Conservation (phyloP, 139 green algal species). For the Chlorella sorokiniana region DNA sequence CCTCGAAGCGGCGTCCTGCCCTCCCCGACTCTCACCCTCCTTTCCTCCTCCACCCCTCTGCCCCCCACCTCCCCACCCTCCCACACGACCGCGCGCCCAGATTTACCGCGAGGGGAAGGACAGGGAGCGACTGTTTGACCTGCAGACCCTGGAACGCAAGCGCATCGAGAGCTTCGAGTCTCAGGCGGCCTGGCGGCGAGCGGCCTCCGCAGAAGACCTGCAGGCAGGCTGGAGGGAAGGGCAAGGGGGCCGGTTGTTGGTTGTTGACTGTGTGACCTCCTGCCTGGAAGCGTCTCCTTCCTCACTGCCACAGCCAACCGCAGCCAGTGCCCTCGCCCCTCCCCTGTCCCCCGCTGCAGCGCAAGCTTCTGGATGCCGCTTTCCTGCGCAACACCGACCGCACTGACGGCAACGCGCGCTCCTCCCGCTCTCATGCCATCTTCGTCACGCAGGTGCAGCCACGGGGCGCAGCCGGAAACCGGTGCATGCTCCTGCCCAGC, state of each 20-base stretch:
- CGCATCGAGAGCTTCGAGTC: constrained; percentile 24
- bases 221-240: not conserved
- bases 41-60: not conserved
- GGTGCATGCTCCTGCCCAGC: not conserved
- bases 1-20: too few relatives aligned
- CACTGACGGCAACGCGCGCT: constrained; percentile 33
- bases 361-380: constrained; percentile 21
- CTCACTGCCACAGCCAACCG: too few relatives aligned
- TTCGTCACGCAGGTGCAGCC: constrained; percentile 6
- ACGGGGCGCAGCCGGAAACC: not conserved
- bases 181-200: not conserved
- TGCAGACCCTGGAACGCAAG: constrained; percentile 18
- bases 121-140: constrained; percentile 30
- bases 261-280: not conserved
- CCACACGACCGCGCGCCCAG: too few relatives aligned
- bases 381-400: constrained; percentile 33
- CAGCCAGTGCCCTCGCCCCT: not conserved
- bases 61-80: not conserved
- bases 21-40: too few relatives aligned
- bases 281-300: too few relatives aligned
- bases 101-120: constrained; percentile 35
- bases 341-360: not conserved
- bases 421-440: constrained; percentile 34
- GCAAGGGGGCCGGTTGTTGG: not conserved
- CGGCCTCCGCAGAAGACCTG: not conserved